phyloP scores from a whole-genome alignment of 768 basidiomycete species.

The Imleria badia region DNA sequence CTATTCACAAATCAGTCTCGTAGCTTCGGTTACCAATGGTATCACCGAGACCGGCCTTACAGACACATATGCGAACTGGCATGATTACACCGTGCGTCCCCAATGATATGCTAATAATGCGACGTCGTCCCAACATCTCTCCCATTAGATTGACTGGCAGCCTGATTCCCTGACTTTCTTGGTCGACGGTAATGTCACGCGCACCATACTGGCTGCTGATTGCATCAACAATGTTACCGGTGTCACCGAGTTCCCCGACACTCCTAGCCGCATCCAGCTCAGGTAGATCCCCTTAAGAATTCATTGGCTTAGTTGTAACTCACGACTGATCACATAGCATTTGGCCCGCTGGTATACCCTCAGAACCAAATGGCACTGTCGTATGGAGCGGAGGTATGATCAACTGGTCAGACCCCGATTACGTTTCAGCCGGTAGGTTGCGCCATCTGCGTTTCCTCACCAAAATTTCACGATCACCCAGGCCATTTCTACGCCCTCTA shows the following conservation, averaged over 20 bases:
- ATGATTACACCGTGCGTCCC: slow-evolving; percentile 67
- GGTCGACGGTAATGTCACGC: slow-evolving; percentile 70
- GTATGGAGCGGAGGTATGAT: slow-evolving; percentile 83
- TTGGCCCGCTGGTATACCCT: slow-evolving; percentile 79
- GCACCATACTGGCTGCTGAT: slow-evolving; percentile 63
- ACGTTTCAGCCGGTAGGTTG: slow-evolving; percentile 54
- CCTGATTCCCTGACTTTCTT: slow-evolving; percentile 62
- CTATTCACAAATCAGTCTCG: not conserved
- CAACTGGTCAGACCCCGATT: slow-evolving; percentile 80
- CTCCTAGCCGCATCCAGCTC: slow-evolving; percentile 79
- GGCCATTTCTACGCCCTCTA: slow-evolving; percentile 73
- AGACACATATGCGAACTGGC: slow-evolving; percentile 70
- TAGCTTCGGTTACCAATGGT: slow-evolving; percentile 52
- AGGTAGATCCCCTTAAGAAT: slow-evolving; percentile 44
- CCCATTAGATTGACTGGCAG: slow-evolving; percentile 74
- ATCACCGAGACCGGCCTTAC: slow-evolving; percentile 44
- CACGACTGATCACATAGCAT: slow-evolving; percentile 37
- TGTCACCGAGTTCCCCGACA: slow-evolving; percentile 65
- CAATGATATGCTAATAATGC: not conserved
- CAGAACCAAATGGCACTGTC: slow-evolving; percentile 65
- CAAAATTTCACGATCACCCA: slow-evolving; percentile 13
- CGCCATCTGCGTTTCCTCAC: not conserved
- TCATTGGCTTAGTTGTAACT: not conserved
- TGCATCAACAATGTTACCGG: slow-evolving; percentile 51
- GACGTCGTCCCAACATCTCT: not conserved